Evolutionary conservation across 805 yeast species (phyloP), one percentile per base, ranked within the genome.

Genomic region (Schizosaccharomyces octosporus): DNA sequence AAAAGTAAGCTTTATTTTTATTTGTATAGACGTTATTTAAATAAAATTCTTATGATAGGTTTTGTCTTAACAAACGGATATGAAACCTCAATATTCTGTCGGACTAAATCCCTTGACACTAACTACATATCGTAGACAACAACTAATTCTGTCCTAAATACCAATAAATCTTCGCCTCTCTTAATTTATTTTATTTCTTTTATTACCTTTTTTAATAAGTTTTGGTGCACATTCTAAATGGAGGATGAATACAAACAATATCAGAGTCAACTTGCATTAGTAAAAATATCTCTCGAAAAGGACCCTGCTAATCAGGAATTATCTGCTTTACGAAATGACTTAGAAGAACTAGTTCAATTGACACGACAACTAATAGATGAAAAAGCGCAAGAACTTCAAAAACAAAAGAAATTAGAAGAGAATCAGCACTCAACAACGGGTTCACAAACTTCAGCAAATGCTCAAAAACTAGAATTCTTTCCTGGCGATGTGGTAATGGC

Each of bases 191-290:
- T 36, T 36, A 36, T 7, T 7, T 36, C 41, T 36, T 36, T 36
- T 36, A 36, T 36, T 6, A 36, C 4, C 9, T 6, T 36, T 36
- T 36, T 13, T 13, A 9, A 36, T 11, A 13, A 3, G 15, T 36
- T 11, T 36, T 36, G 41, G 41, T 36, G 15, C 41, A 36, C 11
- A 36, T 36, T 36, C 41, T 36, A 36, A 19, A 51, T 51, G 57
- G 57, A 51, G 39, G 45, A 63, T 4, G 74, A 72, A 63, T 65
- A 71, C 32, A 66, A 63, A 9, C 72, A 72, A 62, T 72, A 68
- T 62, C 63, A 67, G 59, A 62, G 61, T 15, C 73, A 71, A 64
- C 69, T 72, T n/a, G 65, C 64, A 9, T 61, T 64, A 36, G 71
- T 72, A 9, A 66, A 64, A 43, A 67, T 63, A 41, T 68, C 69